phyloP scores from a whole-genome alignment of 1,139 yeast genomes.

The Chernovozyma sophiae-reginae region DNA sequence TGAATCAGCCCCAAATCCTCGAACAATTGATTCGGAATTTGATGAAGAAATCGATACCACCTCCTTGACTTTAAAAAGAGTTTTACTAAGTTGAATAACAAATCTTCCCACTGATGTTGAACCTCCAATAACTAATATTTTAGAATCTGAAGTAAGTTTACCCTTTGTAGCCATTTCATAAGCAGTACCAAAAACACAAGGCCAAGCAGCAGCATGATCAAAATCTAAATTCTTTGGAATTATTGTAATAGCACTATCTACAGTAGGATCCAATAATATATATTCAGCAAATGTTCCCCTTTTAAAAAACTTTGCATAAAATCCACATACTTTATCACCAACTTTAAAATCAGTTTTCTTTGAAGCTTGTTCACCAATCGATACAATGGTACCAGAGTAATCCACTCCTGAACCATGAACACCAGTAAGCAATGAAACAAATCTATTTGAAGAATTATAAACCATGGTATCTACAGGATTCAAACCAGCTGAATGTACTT shows the following conservation, averaged over 20 bases:
- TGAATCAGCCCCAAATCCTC: conserved; percentile 48
- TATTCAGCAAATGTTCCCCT: conserved; percentile 50
- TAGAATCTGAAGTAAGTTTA: conserved; percentile 6
- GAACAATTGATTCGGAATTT: conserved; percentile 35
- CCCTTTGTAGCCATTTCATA: conserved; percentile 35
- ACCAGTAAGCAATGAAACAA: conserved; percentile 24
- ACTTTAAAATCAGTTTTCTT: conserved; percentile 30
- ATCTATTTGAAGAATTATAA: conserved; percentile 30
- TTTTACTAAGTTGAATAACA: conserved; percentile 54
- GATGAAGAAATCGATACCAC: conserved; percentile 41
- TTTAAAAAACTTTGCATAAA: conserved; percentile 39
- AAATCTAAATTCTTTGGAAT: conserved; percentile 47
- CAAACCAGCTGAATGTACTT: conserved; percentile 54
- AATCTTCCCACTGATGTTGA: conserved; percentile 69
- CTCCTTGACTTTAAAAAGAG: conserved; percentile 38
- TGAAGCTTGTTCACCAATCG: conserved; percentile 48
- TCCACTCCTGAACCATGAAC: conserved; percentile 66
- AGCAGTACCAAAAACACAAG: conserved; percentile 59
- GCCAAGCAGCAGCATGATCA: conserved; percentile 58
- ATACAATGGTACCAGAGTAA: conserved; percentile 59
- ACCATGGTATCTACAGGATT: conserved; percentile 67
- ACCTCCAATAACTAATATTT: conserved; percentile 65
- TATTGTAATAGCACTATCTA: conserved; percentile 31
- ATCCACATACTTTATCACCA: conserved; percentile 69
- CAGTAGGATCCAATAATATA: conserved; percentile 38